Evolutionary conservation across 1,284 basidiomycete genomes (phyloP), one percentile per base, ranked within the genome.

Genomic region (Mycena citricolor): DNA sequence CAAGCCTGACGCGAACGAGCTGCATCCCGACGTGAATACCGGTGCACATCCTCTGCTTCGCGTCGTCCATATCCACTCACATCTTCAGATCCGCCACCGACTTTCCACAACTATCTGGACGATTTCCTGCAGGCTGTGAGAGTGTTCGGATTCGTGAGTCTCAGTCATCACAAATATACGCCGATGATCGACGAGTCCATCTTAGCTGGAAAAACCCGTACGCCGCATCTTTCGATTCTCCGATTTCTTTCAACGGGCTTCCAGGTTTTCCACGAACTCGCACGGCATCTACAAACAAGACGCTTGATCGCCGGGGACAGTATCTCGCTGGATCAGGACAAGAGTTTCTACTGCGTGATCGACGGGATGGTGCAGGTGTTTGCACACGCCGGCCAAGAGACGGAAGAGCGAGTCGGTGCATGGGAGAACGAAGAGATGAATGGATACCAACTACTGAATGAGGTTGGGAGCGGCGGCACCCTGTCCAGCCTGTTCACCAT

Each of bases 401-500:
- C 61, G 5, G 66, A 70, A 26, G 65, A 64, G n/a, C 72, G 71
- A 37, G 72, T 74, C 40, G 77, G 78, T 17, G 67, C 76, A 20
- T 89, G 84, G 79, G 88, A 90, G 31, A 81, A 86, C 44, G 87
- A 90, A 60, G 83, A 87, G 51, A 87, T 90, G 76, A 94, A 94
- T 54, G 94, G 93, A 5, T 97, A 92, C 64, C 91, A 94, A 59
- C 71, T 97, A 4, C 75, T 97, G 33, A 97, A 97, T 59, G 91
- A 94, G 68, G 94, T 97, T 22, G 85, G 89, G 29, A 88, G 85
- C n/a, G 94, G 94, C 5, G 93, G 95, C 8, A 99, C 94, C 0
- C 73, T 98, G 12, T 95, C 93, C 29, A 95, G 92, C 57, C 74
- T 98, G 29, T 98, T 99, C 67, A 97, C 93, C 11, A 99, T 99